Base-by-base conservation (phyloP, 805 yeast species). In the Pichia sporocuriosa region DNA sequence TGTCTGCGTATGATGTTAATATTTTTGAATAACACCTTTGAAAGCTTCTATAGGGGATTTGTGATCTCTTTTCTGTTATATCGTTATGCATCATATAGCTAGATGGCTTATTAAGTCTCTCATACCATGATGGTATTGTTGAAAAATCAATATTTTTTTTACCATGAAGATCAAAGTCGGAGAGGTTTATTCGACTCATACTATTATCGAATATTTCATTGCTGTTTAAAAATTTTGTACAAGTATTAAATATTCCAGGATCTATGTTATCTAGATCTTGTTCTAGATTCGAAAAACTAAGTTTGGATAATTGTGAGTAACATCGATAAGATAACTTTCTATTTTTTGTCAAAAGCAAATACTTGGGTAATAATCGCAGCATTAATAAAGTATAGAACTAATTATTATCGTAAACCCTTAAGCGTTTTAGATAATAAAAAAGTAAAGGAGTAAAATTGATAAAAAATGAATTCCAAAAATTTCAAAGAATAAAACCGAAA, bases 111-210 rank as follows among this genome's bases (percentile, higher is more conserved):
- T 34, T 20, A 2, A 42, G 19, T 29, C 45, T 23, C 29, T 42
- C 45, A 26, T 38, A 42, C 45, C 45, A 42, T 7, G 45, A 29
- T 4, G 42, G 42, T 12, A 42, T 12, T 7, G 12, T 9, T 12
- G 42, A 37, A 12, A 42, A 17, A 11, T 32, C 32, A 3, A 40
- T 15, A 9, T 7, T 12, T 11, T 32, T 16, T 7, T 34, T 15
- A 15, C 19, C 27, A 21, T 21, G n/a, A n/a, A n/a, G n/a, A n/a
- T n/a, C n/a, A n/a, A n/a, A n/a, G n/a, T n/a, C n/a, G n/a, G n/a
- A n/a, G n/a, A n/a, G n/a, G n/a, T n/a, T n/a, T n/a, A n/a, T n/a
- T n/a, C n/a, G n/a, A n/a, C n/a, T n/a, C n/a, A n/a, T n/a, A n/a
- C n/a, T n/a, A n/a, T n/a, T n/a, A n/a, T n/a, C n/a, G n/a, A n/a